Conservation (phyloP, 352 stramenopile species). For the Phytophthora crassamura region DNA sequence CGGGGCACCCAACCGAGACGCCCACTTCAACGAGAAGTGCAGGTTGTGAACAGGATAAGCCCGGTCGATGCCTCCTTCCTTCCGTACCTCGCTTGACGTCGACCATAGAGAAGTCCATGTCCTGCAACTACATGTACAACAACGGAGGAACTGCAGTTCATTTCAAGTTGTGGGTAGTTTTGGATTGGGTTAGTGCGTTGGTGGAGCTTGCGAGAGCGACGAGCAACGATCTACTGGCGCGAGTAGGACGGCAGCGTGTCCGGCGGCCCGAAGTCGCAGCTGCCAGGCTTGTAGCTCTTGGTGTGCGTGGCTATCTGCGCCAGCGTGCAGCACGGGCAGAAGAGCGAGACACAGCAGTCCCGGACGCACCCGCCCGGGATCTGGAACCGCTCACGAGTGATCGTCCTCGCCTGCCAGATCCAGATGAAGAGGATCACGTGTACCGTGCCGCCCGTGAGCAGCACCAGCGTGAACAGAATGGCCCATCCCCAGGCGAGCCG, state of each 20-base stretch:
- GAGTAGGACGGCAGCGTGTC: constrained; percentile 42
- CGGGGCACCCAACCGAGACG: too few species aligned
- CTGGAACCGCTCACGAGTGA: constrained; percentile 35
- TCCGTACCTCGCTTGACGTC: not conserved
- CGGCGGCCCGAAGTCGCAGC: constrained; percentile 45
- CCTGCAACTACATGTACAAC: too few species aligned
- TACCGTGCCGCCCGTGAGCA: constrained; percentile 29
- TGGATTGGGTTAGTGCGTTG: too few species aligned
- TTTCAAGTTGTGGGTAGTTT: too few species aligned
- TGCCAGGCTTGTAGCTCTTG: constrained; percentile 59
- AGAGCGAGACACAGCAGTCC: constrained; percentile 41
- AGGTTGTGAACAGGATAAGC: too few species aligned
- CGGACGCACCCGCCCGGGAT: constrained; percentile 29
- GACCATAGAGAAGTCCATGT: not conserved
- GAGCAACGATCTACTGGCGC: not conserved
- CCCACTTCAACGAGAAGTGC: too few species aligned
- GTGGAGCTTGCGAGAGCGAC: too few species aligned
- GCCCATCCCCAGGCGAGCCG: constrained; percentile 38
- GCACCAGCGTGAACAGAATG: constrained; percentile 33
- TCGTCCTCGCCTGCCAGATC: constrained; percentile 34
- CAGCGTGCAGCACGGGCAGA: constrained; percentile 48
- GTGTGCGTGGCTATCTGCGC: constrained; percentile 67
- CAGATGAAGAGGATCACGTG: constrained; percentile 41
- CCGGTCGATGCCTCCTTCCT: too few species aligned
- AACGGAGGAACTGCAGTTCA: too few species aligned